phyloP scores from a whole-genome alignment of 2,329 filamentous ascomycete genomes.

The Pseudogymnoascus sp. region DNA sequence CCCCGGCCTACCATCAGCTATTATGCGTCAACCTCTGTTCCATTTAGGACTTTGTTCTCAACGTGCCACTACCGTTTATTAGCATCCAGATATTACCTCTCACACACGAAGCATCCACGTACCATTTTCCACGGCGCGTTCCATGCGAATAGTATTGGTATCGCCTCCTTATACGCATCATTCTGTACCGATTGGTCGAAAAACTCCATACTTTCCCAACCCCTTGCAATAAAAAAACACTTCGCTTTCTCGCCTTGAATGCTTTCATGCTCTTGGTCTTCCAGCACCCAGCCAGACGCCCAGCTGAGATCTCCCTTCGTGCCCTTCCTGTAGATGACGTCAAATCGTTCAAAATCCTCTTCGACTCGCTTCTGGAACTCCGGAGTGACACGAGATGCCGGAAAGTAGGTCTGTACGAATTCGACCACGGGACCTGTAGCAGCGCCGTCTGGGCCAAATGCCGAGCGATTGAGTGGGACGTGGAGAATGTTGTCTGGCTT shows the following conservation, averaged over 20 bases:
- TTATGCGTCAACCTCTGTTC: neutral
- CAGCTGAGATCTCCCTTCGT: constrained; percentile 7
- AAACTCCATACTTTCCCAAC: constrained; percentile 15
- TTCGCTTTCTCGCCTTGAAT: constrained; percentile 15
- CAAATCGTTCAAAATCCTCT: constrained; percentile 15
- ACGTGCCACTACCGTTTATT: constrained; percentile 12
- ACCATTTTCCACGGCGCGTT: constrained; percentile 15
- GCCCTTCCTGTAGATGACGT: constrained; percentile 13
- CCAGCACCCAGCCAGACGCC: constrained; percentile 13
- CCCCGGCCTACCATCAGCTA: neutral
- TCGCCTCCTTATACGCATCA: constrained; percentile 14
- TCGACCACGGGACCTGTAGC: constrained; percentile 14
- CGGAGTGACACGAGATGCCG: constrained; percentile 13
- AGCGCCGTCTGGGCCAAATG: constrained; percentile 12
- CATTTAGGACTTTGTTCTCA: neutral
- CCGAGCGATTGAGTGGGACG: constrained; percentile 11
- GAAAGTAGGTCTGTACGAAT: constrained; percentile 16
- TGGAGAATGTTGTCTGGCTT: constrained; percentile 13
- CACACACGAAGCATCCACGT: constrained; percentile 5
- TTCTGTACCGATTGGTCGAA: constrained; percentile 14
- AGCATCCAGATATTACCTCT: constrained; percentile 8
- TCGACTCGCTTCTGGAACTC: constrained; percentile 15
- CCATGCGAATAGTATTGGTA: constrained; percentile 14
- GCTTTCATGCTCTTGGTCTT: constrained; percentile 14
- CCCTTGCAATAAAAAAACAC: constrained; percentile 14